Evolutionary conservation across 2,329 filamentous ascomycete species (phyloP).

Genomic region (Hypoxylon sp.): DNA sequence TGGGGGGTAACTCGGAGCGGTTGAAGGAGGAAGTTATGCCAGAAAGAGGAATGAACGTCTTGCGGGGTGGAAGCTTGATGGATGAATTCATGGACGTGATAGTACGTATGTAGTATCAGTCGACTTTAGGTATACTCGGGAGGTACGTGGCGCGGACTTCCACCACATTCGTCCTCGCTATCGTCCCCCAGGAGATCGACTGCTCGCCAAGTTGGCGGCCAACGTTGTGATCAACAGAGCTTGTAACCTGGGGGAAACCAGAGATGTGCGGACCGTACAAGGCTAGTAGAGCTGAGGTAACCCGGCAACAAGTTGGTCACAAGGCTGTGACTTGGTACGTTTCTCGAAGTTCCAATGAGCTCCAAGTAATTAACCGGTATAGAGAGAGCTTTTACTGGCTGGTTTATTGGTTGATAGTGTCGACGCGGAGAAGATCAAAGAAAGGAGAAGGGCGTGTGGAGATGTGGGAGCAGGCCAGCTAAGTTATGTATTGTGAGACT

Average conservation of each 20-base stretch:
- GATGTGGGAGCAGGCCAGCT: conserved; percentile 35
- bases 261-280: conserved; percentile 38
- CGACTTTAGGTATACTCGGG: conserved; percentile 51
- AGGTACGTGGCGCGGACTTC: conserved; percentile 51
- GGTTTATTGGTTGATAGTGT: conserved; percentile 41
- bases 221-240: conserved; percentile 40
- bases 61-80: conserved; percentile 55
- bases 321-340: conserved; percentile 40
- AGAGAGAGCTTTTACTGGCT: conserved; percentile 33
- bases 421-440: conserved; percentile 41
- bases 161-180: conserved; percentile 45
- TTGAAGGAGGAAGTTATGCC: conserved; percentile 52
- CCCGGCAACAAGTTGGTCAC: conserved; percentile 27
- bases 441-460: conserved; percentile 42
- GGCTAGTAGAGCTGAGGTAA: conserved; percentile 47
- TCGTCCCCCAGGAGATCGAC: conserved; percentile 42
- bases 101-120: conserved; percentile 48
- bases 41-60: conserved; percentile 55
- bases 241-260: conserved; percentile 34
- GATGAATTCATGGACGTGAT: conserved; percentile 55
- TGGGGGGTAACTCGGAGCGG: conserved; percentile 54
- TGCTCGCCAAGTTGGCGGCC: conserved; percentile 39
- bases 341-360: conserved; percentile 32
- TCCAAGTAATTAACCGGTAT: conserved; percentile 37
- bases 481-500: conserved; percentile 34